phyloP scores from a whole-genome alignment of 2,329 filamentous ascomycete species.

The Paraconiothyrium brasiliense region DNA sequence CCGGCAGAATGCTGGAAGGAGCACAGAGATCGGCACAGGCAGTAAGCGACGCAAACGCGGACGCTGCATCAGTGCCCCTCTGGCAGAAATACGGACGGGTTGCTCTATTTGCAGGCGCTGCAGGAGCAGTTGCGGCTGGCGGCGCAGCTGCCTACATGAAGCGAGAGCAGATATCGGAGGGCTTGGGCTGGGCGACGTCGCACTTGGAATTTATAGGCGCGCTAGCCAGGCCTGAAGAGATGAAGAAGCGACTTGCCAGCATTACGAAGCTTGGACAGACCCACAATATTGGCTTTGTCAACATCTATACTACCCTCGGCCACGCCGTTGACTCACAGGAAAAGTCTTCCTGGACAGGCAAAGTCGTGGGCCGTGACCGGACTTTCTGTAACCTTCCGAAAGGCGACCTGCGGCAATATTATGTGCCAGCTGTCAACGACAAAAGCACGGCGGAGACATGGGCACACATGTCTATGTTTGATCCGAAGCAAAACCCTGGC shows the following conservation, averaged over 20 bases:
- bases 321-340: slow-evolving; percentile 65
- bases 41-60: slow-evolving; percentile 50
- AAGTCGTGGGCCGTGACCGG: slow-evolving; percentile 73
- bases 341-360: slow-evolving; percentile 56
- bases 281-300: slow-evolving; percentile 78
- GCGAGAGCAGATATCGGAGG: slow-evolving; percentile 78
- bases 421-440: slow-evolving; percentile 71
- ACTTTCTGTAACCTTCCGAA: slow-evolving; percentile 82
- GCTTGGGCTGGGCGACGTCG: slow-evolving; percentile 83
- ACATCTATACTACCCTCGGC: slow-evolving; percentile 87
- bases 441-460: slow-evolving; percentile 78
- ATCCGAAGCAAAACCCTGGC: slow-evolving; percentile 74
- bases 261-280: slow-evolving; percentile 72
- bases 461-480: slow-evolving; percentile 86
- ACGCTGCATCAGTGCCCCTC: slow-evolving; percentile 55
- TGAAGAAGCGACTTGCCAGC: slow-evolving; percentile 75
- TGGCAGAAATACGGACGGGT: slow-evolving; percentile 88
- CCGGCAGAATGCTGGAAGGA: slow-evolving; percentile 43
- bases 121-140: slow-evolving; percentile 81
- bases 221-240: slow-evolving; percentile 82
- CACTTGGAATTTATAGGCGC: slow-evolving; percentile 95
- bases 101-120: slow-evolving; percentile 84
- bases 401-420: slow-evolving; percentile 42
- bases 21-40: slow-evolving; percentile 48
- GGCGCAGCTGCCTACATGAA: slow-evolving; percentile 88